Conservation (phyloP, 306 rosid genomes). For the Begonia masoniana region DNA sequence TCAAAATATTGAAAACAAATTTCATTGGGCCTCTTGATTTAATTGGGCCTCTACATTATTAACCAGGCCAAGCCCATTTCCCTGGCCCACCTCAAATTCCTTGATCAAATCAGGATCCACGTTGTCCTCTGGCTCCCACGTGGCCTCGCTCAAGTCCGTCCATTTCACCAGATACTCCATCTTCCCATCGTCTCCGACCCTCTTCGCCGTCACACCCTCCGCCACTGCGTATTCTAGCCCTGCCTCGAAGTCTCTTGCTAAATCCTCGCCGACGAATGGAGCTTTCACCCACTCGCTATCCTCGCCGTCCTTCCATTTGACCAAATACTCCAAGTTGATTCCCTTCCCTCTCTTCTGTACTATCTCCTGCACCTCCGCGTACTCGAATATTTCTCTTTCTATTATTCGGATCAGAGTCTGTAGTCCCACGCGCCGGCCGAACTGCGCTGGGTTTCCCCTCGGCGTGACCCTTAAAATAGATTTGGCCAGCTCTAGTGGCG, state of each 20-base stretch:
- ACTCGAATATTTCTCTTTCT: slow-evolving; percentile 60
- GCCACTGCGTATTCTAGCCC: slow-evolving; percentile 88
- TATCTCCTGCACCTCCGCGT: slow-evolving; percentile 61
- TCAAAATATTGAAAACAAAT: not conserved
- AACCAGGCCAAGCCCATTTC: not conserved
- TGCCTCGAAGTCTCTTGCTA: slow-evolving; percentile 63
- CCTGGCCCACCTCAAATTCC: slow-evolving; percentile 21
- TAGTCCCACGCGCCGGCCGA: slow-evolving; percentile 48
- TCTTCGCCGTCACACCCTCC: slow-evolving; percentile 49
- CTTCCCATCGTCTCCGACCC: slow-evolving; percentile 56
- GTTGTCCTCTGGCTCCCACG: slow-evolving; percentile 82
- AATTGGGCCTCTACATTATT: slow-evolving; percentile 12
- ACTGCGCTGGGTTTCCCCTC: slow-evolving; percentile 67
- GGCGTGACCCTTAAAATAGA: slow-evolving; percentile 51
- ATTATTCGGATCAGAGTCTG: slow-evolving; percentile 36
- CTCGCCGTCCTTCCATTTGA: slow-evolving; percentile 73
- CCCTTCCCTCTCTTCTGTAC: slow-evolving; percentile 74
- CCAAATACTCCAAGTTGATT: slow-evolving; percentile 51
- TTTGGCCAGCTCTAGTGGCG: slow-evolving; percentile 51
- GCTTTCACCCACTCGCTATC: slow-evolving; percentile 74
- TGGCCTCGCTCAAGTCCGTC: slow-evolving; percentile 69
- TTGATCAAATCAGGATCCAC: slow-evolving; percentile 53
- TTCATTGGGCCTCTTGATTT: no score
- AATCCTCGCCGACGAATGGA: slow-evolving; percentile 46
- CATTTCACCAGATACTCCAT: slow-evolving; percentile 64